Conservation (phyloP, 768 basidiomycete genomes). For the Termitomyces sp. region DNA sequence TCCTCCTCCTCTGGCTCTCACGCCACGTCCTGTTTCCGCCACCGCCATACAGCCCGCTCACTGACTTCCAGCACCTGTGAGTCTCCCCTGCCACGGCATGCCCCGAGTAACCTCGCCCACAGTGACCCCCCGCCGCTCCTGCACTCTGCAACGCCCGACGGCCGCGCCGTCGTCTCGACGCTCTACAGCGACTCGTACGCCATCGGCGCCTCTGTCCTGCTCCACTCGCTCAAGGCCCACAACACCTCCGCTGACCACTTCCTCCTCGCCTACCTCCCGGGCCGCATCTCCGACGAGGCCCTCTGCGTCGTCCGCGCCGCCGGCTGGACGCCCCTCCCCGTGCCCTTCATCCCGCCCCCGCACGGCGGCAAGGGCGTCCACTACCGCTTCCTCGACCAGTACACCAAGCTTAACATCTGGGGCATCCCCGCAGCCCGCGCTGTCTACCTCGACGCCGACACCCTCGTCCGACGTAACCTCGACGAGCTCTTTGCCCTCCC, state of each 20-base stretch:
- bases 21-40: not conserved
- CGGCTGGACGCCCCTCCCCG: conserved; percentile 32
- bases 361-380: conserved; percentile 28
- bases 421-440: conserved; percentile 26
- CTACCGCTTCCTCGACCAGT: conserved; percentile 32
- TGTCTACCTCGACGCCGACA: conserved; percentile 39
- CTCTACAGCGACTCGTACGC: conserved; percentile 24
- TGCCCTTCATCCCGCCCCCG: conserved; percentile 32
- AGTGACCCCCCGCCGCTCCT: conserved; percentile 15
- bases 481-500: conserved; percentile 39
- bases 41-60: conserved; percentile 15
- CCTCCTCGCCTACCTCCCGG: conserved; percentile 21
- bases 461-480: conserved; percentile 34
- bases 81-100: not conserved
- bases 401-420: conserved; percentile 40
- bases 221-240: conserved; percentile 17
- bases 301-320: conserved; percentile 31
- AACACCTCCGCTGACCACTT: conserved; percentile 19
- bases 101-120: not conserved
- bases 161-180: conserved; percentile 19
- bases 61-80: conserved; percentile 21
- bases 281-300: conserved; percentile 28
- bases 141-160: not conserved
- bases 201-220: conserved; percentile 22
- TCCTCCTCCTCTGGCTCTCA: conserved; percentile 1